Evolutionary conservation across 169 alveolate genomes (phyloP).

Genomic region (Theileria annulata): DNA sequence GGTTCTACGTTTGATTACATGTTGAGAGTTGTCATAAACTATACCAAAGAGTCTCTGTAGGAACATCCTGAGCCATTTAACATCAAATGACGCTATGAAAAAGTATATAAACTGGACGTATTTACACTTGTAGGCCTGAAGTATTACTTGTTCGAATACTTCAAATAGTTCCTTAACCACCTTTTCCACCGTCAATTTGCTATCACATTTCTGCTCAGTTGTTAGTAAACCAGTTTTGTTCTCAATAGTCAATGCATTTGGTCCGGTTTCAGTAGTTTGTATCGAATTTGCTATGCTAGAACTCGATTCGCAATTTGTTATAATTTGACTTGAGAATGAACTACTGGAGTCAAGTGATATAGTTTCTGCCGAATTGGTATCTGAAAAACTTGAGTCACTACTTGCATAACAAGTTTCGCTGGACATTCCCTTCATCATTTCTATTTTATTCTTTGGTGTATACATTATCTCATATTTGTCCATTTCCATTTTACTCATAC

Average conservation of each 20-base stretch:
- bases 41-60: slow-evolving; percentile 55
- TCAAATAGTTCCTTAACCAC: slow-evolving; percentile 54
- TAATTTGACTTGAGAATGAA: background rate
- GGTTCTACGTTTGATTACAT: slow-evolving; percentile 26
- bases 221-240: background rate
- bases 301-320: no score
- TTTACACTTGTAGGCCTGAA: slow-evolving; percentile 63
- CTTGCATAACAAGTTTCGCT: background rate
- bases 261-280: background rate
- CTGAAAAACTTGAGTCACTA: background rate
- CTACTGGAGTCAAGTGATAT: no score
- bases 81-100: slow-evolving; percentile 28
- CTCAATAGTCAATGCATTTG: background rate
- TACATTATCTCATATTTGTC: background rate
- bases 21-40: slow-evolving; percentile 54
- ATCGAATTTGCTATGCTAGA: no score
- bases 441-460: background rate
- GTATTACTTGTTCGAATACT: slow-evolving; percentile 49
- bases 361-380: background rate
- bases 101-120: slow-evolving; percentile 66
- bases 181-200: slow-evolving; percentile 29
- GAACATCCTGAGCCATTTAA: slow-evolving; percentile 44
- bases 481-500: background rate
- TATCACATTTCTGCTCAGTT: background rate
- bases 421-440: background rate